Evolutionary conservation across 768 basidiomycete genomes (phyloP).

Genomic region (Dentipellis fragilis): DNA sequence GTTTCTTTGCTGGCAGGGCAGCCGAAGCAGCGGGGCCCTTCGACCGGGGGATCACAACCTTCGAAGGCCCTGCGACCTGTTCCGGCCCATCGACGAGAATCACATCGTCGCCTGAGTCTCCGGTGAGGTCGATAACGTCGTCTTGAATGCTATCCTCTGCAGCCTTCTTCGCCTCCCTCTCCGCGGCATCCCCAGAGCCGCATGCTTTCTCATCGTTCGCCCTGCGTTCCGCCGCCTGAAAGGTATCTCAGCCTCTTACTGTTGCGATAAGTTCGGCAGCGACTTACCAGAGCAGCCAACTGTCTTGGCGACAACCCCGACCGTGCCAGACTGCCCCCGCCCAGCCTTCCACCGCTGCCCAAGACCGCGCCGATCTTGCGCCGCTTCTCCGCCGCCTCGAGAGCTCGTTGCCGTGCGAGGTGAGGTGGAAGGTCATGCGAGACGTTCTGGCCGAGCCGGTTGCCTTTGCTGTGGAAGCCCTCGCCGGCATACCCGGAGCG

Average conservation of each 20-base stretch:
- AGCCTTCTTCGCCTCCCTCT: conserved; percentile 60
- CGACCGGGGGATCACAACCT: conserved; percentile 14
- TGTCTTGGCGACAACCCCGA: conserved; percentile 52
- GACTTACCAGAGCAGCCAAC: conserved; percentile 52
- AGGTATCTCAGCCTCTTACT: too few species aligned
- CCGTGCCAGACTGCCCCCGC: conserved; percentile 33
- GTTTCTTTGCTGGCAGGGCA: conserved; percentile 3
- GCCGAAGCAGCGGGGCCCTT: too few species aligned
- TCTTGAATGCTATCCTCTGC: conserved; percentile 53
- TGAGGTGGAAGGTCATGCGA: conserved; percentile 62
- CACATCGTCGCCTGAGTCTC: conserved; percentile 28
- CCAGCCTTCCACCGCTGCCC: conserved; percentile 48
- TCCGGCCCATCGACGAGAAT: conserved; percentile 18
- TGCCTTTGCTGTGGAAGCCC: conserved; percentile 78
- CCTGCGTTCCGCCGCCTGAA: conserved; percentile 80
- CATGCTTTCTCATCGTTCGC: conserved; percentile 67
- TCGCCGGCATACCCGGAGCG: conserved; percentile 82
- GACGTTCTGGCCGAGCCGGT: conserved; percentile 52
- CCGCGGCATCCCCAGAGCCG: conserved; percentile 45
- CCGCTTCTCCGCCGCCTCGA: conserved; percentile 76
- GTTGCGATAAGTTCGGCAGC: too few species aligned
- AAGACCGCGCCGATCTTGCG: conserved; percentile 32
- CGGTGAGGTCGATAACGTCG: conserved; percentile 52
- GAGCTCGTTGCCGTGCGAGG: conserved; percentile 53
- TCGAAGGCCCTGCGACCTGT: conserved; percentile 6